Base-by-base conservation (phyloP, 1,139 yeast species). In the Suhomyces terraborum region DNA sequence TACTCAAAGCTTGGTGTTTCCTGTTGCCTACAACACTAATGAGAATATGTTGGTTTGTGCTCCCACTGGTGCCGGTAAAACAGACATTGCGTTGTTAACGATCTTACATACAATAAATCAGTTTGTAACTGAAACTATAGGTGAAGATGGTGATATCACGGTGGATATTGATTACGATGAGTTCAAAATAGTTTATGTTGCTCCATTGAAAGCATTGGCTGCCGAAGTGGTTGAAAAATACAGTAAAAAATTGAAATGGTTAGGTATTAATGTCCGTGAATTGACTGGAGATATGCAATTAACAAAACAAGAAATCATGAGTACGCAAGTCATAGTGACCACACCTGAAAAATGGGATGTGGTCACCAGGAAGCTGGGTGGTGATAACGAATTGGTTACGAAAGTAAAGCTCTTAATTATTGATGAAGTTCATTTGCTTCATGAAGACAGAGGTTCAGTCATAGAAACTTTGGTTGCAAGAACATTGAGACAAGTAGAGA, bases 291-390 rank as follows among this genome's bases (percentile, higher is more conserved):
- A 93, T 66, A 93, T 94, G 95, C 97, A 93, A 56, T 67, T 94
- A 38, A 86, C 96, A 0, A 80, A 83, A 52, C 78, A 82, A 10
- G 98, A 93, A 61, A 88, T 93, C 27, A 64, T 82, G 56, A 77
- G 79, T 1, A 93, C 98, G 1, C 98, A 93, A 60, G 76, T 93
- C 31, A 87, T 93, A 52, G 97, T 93, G 6, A 93, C 98, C 0
- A 93, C 98, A 0, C 98, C 98, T 0, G 98, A 93, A 61, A 93
- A 93, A 64, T 93, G 99, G 99, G 99, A 93, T 69, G 97, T 93
- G 8, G 97, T 93, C 1, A 93, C 98, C 0, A 77, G 98, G 59
- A 93, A 93, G 56, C 85, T 78, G 59, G 75, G 72, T 38, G 93
- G 97, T 42, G 98, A 89, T 57, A 83, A 82, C 38, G 96, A 91